Base-by-base conservation (phyloP, 2,329 filamentous ascomycete species). In the Penicillium palitans region DNA sequence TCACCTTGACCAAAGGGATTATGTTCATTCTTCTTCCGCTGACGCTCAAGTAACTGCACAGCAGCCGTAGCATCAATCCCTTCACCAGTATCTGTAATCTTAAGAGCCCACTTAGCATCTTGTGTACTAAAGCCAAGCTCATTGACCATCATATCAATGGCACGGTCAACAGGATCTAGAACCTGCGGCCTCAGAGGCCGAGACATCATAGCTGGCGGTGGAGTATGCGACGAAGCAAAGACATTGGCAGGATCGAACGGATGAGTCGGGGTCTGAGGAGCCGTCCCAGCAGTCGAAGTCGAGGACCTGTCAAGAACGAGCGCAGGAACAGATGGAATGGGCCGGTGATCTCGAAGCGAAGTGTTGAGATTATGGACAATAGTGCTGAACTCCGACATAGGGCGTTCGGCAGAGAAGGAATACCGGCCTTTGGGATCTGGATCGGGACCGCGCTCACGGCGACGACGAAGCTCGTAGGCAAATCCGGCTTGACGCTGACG, bases 61-160 rank as follows among this genome's bases (percentile, higher is more conserved):
- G 85, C 85, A 5, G 80, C 78, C 64, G 85, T 79, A 10, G 84
- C 77, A 57, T 86, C 76, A 61, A 87, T 73, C 0, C 83, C 83
- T 61, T 85, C 82, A 0, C 84, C 85, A 15, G 79, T 80, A 68
- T 87, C 85, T 6, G 84, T 87, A 64, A 81, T 79, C 41, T 80
- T 79, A 19, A 88, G 72, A 19, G 85, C 85, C 65, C 81, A 79
- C 58, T 81, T 80, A 8, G 84, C 84, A 61, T 85, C 78, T 19
- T 79, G 78, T 17, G 80, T 74, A 8, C 78, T 78, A 62, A 87
- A 88, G 0, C 85, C 85, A 70, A 87, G 83, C 37, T 85, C 81
- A 6, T 72, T 63, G 12, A 86, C 82, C 56, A 88, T 82, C 42
- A 79, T 76, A 47, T 78, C 74, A 19, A 87, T 80, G 0, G 85